A percentile compares a stretch with the other conserved stretches of the same genome.
Conservation (phyloP, 768 basidiomycete species). For the Mycena venus region DNA sequence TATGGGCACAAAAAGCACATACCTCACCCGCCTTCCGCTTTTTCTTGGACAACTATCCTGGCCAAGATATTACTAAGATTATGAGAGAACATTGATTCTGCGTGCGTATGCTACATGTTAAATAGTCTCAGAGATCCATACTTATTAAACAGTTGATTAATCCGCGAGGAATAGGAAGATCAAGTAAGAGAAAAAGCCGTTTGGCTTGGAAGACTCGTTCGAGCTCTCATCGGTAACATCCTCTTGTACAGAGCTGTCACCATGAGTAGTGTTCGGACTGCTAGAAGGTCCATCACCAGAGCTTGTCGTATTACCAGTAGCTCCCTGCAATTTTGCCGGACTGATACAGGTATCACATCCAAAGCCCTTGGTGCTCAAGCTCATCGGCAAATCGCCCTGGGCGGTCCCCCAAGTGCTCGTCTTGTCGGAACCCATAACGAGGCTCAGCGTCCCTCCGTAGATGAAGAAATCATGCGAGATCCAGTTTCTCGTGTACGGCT, state of each 20-base stretch:
- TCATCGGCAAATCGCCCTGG: conserved; percentile 14
- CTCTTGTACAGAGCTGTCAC: not conserved
- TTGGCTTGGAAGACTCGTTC: not conserved
- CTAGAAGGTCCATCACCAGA: not conserved
- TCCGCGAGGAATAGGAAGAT: conserved; percentile 7
- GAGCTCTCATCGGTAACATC: not conserved
- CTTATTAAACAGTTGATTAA: not conserved
- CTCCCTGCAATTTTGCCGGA: not conserved
- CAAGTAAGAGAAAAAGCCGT: not conserved
- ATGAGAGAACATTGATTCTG: too few relatives aligned
- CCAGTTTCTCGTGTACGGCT: conserved; percentile 22
- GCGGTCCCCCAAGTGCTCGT: conserved; percentile 12
- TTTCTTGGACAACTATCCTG: too few relatives aligned
- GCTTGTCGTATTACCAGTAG: not conserved
- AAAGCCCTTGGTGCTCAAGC: conserved; percentile 22
- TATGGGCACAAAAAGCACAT: too few relatives aligned
- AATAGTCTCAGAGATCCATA: too few relatives aligned
- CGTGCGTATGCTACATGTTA: too few relatives aligned
- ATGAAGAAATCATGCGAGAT: conserved; percentile 15
- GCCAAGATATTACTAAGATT: too few relatives aligned
- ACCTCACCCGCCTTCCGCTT: too few relatives aligned
- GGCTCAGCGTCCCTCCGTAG: conserved; percentile 4
- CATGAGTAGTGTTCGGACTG: not conserved
- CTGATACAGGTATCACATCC: not conserved
- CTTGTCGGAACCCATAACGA: conserved; percentile 10